Percentiles rank a stretch among this genome's conserved stretches.
phyloP scores from a whole-genome alignment of 139 green algal species.

The Chlorella vulgaris region DNA sequence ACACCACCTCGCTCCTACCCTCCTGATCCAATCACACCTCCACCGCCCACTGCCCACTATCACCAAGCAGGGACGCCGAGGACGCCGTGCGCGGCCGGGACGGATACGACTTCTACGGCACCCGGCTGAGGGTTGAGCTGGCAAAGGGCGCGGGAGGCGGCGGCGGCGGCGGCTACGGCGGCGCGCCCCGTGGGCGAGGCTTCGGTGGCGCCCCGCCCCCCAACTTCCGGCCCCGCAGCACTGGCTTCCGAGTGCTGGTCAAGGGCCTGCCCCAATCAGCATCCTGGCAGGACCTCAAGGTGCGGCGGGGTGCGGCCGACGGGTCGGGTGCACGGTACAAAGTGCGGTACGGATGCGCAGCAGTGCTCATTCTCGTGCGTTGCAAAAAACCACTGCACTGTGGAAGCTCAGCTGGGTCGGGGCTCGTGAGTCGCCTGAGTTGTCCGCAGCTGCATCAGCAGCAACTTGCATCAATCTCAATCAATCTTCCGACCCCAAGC shows the following conservation, averaged over 20 bases:
- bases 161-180: constrained; percentile 5
- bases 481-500: no score
- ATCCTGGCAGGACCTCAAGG: constrained; percentile 97
- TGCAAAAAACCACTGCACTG: no score
- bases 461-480: no score
- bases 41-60: no score
- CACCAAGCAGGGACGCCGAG: constrained; percentile 81
- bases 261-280: constrained; percentile 78
- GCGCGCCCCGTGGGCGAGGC: not conserved
- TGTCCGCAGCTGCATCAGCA: no score
- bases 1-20: not conserved
- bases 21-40: not conserved
- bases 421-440: no score
- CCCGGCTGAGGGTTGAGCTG: constrained; percentile 77
- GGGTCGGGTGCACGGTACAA: no score
- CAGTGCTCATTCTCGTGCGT: no score
- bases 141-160: constrained; percentile 29
- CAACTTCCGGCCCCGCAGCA: constrained; percentile 42
- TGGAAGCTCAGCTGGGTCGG: no score
- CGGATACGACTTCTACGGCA: constrained; percentile 89
- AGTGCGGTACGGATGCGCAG: no score
- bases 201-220: constrained; percentile 22
- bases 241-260: constrained; percentile 76
- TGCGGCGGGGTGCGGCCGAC: no score
- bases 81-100: constrained; percentile 88